These are phyloP conservation scores for Spergularia azorica DNA, from an alignment of 179 eudicot species.

Conservation along the genomic window DNA sequence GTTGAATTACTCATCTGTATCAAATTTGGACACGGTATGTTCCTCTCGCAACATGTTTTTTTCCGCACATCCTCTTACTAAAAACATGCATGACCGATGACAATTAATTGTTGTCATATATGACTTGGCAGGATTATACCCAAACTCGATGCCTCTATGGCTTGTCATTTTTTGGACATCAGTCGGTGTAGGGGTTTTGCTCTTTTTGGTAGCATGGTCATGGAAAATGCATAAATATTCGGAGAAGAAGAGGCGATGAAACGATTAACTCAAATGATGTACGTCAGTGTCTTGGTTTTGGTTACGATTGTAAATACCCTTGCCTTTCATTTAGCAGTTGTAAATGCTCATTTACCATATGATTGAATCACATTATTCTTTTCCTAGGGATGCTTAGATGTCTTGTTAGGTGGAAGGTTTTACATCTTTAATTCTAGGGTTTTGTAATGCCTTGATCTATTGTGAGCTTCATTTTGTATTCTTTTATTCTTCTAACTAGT, in stretches of 20 bases:
- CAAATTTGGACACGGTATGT: conserved; percentile 91
- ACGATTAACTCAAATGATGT: not conserved
- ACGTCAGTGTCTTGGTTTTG: not conserved
- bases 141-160: conserved; percentile 80
- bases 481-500: conserved; percentile 16
- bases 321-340: conserved; percentile 32
- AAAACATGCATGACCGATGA: not conserved
- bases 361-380: conserved; percentile 32
- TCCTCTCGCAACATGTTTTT: not conserved
- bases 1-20: conserved; percentile 90
- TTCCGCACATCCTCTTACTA: not conserved
- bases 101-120: not conserved
- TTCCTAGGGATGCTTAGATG: conserved; percentile 9
- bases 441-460: conserved; percentile 8
- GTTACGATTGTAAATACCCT: conserved; percentile 29
- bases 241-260: conserved; percentile 58
- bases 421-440: conserved; percentile 1
- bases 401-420: not conserved
- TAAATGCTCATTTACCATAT: conserved; percentile 42
- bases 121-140: conserved; percentile 66
- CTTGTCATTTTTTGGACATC: conserved; percentile 71
- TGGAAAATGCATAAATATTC: conserved; percentile 61
- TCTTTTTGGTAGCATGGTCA: conserved; percentile 69
- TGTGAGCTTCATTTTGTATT: conserved; percentile 11
- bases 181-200: conserved; percentile 42